Conservation (phyloP, 345 rosid genomes). For the Aquilaria malaccensis region DNA sequence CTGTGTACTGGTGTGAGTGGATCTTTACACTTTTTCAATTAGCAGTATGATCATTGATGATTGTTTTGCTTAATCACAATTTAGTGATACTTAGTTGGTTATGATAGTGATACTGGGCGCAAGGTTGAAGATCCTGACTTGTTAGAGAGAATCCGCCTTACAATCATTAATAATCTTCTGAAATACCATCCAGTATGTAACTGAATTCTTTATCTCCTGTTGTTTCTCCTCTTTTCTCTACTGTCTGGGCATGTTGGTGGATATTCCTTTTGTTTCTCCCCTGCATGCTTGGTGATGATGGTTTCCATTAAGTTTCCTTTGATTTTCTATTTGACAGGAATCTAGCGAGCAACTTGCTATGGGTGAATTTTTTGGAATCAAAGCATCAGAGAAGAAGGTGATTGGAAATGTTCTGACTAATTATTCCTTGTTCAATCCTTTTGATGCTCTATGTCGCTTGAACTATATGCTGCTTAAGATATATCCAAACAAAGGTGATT, state of each 20-base stretch:
- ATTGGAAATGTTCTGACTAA: neutral
- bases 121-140: conserved; percentile 95
- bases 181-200: conserved; percentile 88
- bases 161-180: conserved; percentile 90
- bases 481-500: too few species aligned
- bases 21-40: too few species aligned
- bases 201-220: conserved; percentile 6
- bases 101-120: conserved; percentile 72
- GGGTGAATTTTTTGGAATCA: conserved; percentile 94
- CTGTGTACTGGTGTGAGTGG: too few species aligned
- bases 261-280: neutral
- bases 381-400: conserved; percentile 88
- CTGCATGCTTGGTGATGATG: neutral
- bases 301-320: neutral
- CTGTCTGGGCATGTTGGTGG: neutral
- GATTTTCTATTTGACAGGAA: conserved; percentile 45
- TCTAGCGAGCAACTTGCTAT: conserved; percentile 85
- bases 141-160: conserved; percentile 85
- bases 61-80: conserved; percentile 2
- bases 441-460: too few species aligned
- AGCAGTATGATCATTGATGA: too few species aligned
- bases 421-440: neutral
- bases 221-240: neutral
- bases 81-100: conserved; percentile 15
- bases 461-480: too few species aligned